phyloP scores from a whole-genome alignment of 2,329 filamentous ascomycete species.

The Alternaria conjuncta region DNA sequence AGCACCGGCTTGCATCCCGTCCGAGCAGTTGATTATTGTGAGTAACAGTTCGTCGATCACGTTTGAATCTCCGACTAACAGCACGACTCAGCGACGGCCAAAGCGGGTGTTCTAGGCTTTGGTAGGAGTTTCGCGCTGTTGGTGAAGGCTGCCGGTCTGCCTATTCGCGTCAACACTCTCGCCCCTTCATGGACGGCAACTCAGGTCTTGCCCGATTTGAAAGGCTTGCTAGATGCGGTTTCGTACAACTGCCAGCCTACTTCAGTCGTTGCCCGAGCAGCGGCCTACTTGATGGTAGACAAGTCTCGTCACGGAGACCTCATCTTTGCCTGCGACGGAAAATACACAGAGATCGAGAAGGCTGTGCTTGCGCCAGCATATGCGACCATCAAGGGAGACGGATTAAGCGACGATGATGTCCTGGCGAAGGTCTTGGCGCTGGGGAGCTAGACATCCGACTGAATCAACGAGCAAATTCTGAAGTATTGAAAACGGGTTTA shows the following conservation, averaged over 20 bases:
- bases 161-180: slow-evolving; percentile 63
- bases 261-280: slow-evolving; percentile 57
- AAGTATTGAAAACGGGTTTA: neutral
- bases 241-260: slow-evolving; percentile 50
- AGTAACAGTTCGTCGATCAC: slow-evolving; percentile 18
- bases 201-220: slow-evolving; percentile 55
- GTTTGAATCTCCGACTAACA: neutral
- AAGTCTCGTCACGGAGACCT: slow-evolving; percentile 57
- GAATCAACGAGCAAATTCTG: neutral
- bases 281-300: slow-evolving; percentile 60
- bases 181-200: slow-evolving; percentile 64
- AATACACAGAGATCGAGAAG: slow-evolving; percentile 63
- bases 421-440: slow-evolving; percentile 25
- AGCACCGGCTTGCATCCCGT: slow-evolving; percentile 59
- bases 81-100: slow-evolving; percentile 53
- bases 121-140: slow-evolving; percentile 56
- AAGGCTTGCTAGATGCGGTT: slow-evolving; percentile 48
- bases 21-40: slow-evolving; percentile 59
- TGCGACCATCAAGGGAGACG: slow-evolving; percentile 23
- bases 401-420: slow-evolving; percentile 27
- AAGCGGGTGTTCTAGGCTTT: slow-evolving; percentile 63
- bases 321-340: slow-evolving; percentile 58
- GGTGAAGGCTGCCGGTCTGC: slow-evolving; percentile 46
- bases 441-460: slow-evolving; percentile 1
- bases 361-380: slow-evolving; percentile 29